phyloP scores from a whole-genome alignment of 352 stramenopile genomes.

The Globisporangium okanoganense region DNA sequence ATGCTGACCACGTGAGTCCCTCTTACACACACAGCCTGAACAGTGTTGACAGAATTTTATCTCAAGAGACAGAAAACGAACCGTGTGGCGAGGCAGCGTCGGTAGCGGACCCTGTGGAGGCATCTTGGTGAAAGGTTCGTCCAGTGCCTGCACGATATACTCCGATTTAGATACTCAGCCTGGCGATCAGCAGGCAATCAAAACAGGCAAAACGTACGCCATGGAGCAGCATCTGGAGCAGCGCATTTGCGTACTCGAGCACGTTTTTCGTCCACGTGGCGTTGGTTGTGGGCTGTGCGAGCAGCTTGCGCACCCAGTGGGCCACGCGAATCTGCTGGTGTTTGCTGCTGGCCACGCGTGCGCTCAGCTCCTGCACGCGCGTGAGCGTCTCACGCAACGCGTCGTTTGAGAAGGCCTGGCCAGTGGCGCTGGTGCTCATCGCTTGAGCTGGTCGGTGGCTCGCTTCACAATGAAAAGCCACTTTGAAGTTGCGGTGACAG shows the following conservation, averaged over 20 bases:
- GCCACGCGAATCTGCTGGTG: conserved; percentile 59
- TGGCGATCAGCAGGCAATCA: background rate
- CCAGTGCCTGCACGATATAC: conserved; percentile 27
- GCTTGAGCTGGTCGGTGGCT: background rate
- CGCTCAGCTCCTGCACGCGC: conserved; percentile 39
- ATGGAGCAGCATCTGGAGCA: conserved; percentile 53
- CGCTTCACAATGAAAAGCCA: background rate
- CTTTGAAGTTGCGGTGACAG: background rate
- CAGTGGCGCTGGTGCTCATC: background rate
- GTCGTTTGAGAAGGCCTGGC: conserved; percentile 17
- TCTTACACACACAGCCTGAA: background rate
- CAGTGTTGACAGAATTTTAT: background rate
- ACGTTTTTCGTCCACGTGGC: conserved; percentile 58
- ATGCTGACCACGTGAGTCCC: background rate
- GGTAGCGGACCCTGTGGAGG: conserved; percentile 53
- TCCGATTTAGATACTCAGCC: too few relatives aligned
- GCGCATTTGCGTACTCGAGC: conserved; percentile 30
- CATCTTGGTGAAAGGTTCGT: conserved; percentile 61
- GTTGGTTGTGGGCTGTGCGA: conserved; percentile 49
- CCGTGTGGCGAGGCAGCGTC: conserved; percentile 42
- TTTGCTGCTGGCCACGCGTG: conserved; percentile 20
- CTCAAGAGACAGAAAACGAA: conserved; percentile 4
- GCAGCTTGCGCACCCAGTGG: conserved; percentile 57
- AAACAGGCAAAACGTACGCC: conserved; percentile 25
- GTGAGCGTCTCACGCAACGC: conserved; percentile 30